A percentile compares a stretch with the other conserved stretches of the same genome.
phyloP scores from a whole-genome alignment of 768 basidiomycete genomes.

The Lentinula edodes region DNA sequence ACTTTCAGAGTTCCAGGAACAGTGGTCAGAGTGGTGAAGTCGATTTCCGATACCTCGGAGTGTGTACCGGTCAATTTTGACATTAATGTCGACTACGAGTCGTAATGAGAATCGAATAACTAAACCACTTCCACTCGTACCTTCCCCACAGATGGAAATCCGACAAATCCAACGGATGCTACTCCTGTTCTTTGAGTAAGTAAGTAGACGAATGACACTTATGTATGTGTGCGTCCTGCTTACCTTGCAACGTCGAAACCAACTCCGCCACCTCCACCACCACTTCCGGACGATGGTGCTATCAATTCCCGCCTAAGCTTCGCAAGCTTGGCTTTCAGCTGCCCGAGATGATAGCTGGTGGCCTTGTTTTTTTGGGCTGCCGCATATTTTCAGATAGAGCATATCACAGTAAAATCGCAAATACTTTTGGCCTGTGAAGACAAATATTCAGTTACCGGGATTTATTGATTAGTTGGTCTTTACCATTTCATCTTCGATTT shows the following conservation, averaged over 20 bases:
- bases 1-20: conserved; percentile 52
- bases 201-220: not conserved
- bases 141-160: conserved; percentile 94
- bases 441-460: conserved; percentile 1
- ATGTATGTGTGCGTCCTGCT: not conserved
- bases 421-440: conserved; percentile 69
- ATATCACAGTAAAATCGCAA: conserved; percentile 19
- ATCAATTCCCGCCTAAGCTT: conserved; percentile 95
- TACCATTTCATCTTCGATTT: conserved; percentile 98
- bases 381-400: not conserved
- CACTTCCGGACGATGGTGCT: conserved; percentile 62
- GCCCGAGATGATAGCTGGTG: conserved; percentile 92
- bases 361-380: conserved; percentile 94
- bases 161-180: conserved; percentile 91
- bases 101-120: not conserved
- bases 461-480: conserved; percentile 20
- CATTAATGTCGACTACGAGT: conserved; percentile 80
- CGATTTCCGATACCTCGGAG: conserved; percentile 92
- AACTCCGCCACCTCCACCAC: conserved; percentile 83
- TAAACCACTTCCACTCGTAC: conserved; percentile 26
- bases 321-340: conserved; percentile 97
- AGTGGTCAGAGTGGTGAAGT: conserved; percentile 94
- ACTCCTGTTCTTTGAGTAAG: conserved; percentile 70
- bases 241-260: conserved; percentile 94
- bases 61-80: conserved; percentile 95